Conservation (phyloP, 106 monocot genomes). For the Platanthera guangdongensis region DNA sequence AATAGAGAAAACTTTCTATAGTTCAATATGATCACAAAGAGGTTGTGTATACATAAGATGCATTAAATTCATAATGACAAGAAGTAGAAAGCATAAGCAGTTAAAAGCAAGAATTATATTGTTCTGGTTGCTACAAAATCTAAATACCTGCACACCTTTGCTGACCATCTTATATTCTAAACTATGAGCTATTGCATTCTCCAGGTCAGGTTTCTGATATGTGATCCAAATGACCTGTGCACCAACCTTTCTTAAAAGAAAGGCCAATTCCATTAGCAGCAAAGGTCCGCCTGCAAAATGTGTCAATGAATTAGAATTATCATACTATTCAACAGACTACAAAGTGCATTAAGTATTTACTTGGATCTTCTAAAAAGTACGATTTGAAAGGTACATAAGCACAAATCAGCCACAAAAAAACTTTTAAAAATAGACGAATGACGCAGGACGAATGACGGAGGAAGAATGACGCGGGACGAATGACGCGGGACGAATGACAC, state of each 20-base stretch:
- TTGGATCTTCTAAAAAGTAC: too few species aligned
- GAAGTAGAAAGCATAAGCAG: background rate
- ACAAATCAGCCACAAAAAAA: too few species aligned
- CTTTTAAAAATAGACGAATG: too few species aligned
- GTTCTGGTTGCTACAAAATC: background rate
- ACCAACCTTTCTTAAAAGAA: constrained; percentile 73
- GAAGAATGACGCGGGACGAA: too few species aligned
- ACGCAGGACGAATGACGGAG: too few species aligned
- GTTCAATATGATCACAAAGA: too few species aligned
- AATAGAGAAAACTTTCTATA: too few species aligned
- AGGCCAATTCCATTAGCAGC: constrained; percentile 90
- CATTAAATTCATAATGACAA: background rate
- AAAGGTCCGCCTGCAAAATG: constrained; percentile 73
- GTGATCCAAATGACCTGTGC: constrained; percentile 74
- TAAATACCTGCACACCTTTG: constrained; percentile 60
- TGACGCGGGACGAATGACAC: too few species aligned
- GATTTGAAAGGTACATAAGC: too few species aligned
- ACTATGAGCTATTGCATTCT: constrained; percentile 44
- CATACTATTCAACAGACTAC: too few species aligned
- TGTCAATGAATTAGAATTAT: too few species aligned
- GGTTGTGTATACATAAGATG: background rate
- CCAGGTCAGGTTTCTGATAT: constrained; percentile 48
- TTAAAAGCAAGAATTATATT: background rate
- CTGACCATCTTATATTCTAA: constrained; percentile 81
- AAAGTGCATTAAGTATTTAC: too few species aligned